These are phyloP conservation scores for Coelastrella sp. DNA, from an alignment of 139 green algal genomes.

Conservation along the genomic window DNA sequence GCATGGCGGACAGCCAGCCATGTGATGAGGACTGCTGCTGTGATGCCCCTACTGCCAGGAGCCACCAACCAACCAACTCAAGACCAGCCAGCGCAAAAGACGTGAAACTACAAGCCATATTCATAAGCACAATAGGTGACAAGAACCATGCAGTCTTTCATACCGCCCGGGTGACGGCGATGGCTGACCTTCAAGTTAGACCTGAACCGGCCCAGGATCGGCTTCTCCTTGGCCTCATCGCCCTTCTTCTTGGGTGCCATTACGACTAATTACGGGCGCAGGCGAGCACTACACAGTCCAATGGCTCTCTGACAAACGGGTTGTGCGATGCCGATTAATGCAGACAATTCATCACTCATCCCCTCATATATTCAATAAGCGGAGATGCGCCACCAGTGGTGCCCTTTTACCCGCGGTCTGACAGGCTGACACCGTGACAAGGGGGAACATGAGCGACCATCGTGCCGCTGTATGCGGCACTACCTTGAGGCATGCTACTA, in stretches of 20 bases:
- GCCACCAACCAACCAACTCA: background rate
- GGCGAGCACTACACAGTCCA: background rate
- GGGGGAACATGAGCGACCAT: too few species aligned
- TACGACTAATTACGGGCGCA: background rate
- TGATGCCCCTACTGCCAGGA: background rate
- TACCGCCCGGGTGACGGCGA: background rate
- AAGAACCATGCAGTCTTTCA: background rate
- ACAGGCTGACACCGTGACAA: too few species aligned
- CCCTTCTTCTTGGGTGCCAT: conserved; percentile 92
- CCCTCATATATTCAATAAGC: too few species aligned
- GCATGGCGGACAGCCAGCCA: conserved; percentile 4
- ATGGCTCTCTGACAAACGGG: too few species aligned
- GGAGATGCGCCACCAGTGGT: too few species aligned
- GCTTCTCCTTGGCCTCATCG: conserved; percentile 81
- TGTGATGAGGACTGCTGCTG: background rate
- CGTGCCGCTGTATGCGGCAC: too few species aligned
- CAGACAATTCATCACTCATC: too few species aligned
- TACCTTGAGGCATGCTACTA: too few species aligned
- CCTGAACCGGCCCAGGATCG: conserved; percentile 94
- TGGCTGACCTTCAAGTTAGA: conserved; percentile 54
- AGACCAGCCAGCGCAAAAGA: background rate
- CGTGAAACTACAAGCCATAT: background rate
- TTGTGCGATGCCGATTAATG: too few species aligned
- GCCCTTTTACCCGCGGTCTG: too few species aligned
- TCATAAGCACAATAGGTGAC: background rate